A percentile compares a stretch with the other conserved stretches of the same genome.
phyloP scores from a whole-genome alignment of 768 basidiomycete species.

The Favolaschia claudopus region DNA sequence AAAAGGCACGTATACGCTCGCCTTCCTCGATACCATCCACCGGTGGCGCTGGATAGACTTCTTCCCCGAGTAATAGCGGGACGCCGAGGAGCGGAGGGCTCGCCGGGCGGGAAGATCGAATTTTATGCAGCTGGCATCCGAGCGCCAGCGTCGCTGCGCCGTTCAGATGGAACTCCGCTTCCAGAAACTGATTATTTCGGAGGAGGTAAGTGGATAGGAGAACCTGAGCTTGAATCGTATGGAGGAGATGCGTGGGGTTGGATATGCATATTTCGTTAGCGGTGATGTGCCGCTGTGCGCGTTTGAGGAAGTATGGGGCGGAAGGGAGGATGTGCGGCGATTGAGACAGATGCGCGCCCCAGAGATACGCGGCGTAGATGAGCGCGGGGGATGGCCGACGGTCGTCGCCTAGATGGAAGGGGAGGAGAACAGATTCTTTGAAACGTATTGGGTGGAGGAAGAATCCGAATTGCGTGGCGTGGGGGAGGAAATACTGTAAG shows the following conservation, averaged over 20 bases:
- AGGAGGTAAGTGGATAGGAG: conserved; percentile 17
- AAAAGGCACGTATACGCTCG: conserved; percentile 27
- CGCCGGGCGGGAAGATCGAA: conserved; percentile 4
- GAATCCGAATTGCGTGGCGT: conserved; percentile 19
- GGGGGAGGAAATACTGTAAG: conserved; percentile 13
- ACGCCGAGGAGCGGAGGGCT: conserved; percentile 5
- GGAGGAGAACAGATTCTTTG: background rate
- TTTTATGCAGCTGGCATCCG: conserved; percentile 10
- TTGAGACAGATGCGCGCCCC: conserved; percentile 14
- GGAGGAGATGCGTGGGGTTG: background rate
- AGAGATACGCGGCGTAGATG: conserved; percentile 10
- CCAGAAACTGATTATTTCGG: conserved; percentile 7
- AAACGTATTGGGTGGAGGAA: conserved; percentile 16
- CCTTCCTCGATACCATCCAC: conserved; percentile 23
- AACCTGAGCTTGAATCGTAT: conserved; percentile 23
- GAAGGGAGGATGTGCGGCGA: background rate
- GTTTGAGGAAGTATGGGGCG: conserved; percentile 14
- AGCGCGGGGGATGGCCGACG: conserved; percentile 14
- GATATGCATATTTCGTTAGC: background rate
- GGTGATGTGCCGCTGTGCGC: conserved; percentile 8
- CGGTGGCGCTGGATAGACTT: conserved; percentile 2
- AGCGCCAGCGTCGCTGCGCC: conserved; percentile 14
- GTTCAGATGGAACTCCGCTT: conserved; percentile 15
- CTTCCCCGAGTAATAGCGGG: background rate
- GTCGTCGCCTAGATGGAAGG: background rate